Conservation (phyloP, 139 green algal genomes). For the Ulvella scutata region DNA sequence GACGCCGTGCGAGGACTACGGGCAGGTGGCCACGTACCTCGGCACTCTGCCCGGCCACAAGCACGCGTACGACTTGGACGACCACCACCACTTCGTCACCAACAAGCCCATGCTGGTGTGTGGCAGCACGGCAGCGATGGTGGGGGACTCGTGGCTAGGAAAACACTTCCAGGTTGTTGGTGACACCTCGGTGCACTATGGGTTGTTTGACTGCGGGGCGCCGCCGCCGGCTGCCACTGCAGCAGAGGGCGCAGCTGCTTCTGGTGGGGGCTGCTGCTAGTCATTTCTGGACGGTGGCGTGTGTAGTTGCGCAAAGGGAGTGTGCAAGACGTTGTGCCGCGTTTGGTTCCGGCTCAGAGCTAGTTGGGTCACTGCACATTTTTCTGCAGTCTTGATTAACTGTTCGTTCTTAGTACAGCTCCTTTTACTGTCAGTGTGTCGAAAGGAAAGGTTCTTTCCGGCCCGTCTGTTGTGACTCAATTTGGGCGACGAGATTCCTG, state of each 20-base stretch:
- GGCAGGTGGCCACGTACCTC: conserved; percentile 47
- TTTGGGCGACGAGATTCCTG: no score
- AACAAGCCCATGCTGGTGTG: conserved; percentile 73
- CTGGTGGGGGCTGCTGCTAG: conserved; percentile 18
- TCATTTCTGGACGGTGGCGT: no score
- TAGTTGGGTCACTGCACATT: no score
- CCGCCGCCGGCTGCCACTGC: neutral
- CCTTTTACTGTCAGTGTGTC: no score
- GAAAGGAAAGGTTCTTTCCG: no score
- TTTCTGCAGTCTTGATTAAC: no score
- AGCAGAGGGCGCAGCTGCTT: neutral
- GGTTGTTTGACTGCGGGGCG: conserved; percentile 30
- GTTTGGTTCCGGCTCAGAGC: no score
- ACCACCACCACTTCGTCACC: conserved; percentile 56
- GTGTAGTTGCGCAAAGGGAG: no score
- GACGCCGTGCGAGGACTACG: conserved; percentile 77
- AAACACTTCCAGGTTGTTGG: conserved; percentile 59
- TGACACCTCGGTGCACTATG: conserved; percentile 51
- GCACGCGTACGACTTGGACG: conserved; percentile 65
- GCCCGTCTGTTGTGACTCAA: no score
- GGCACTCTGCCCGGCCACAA: conserved; percentile 59
- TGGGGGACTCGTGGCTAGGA: conserved; percentile 64
- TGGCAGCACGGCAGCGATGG: conserved; percentile 81
- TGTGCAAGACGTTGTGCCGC: no score
- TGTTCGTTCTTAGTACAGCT: no score